phyloP scores from a whole-genome alignment of 2,329 filamentous ascomycete genomes.

The Aspergillus sp. region DNA sequence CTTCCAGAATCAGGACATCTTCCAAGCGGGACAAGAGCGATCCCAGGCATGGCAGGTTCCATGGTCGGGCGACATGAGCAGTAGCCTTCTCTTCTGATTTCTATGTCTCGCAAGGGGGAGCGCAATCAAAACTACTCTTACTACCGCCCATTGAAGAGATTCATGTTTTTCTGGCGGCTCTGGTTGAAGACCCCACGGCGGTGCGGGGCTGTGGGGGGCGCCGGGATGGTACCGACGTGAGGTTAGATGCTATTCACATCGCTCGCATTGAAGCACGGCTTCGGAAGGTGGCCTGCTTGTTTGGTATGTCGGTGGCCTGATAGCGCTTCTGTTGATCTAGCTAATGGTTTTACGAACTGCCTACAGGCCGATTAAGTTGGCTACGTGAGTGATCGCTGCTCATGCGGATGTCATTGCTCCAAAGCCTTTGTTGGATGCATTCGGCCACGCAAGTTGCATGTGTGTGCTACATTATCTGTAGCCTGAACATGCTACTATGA shows the following conservation, averaged over 20 bases:
- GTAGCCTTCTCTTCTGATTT: slow-evolving; percentile 37
- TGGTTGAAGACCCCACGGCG: not conserved
- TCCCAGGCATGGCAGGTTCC: slow-evolving; percentile 41
- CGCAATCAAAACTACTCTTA: not conserved
- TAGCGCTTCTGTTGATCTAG: not conserved
- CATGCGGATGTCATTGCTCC: too few species aligned
- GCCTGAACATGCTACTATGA: too few species aligned
- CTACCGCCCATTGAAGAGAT: not conserved
- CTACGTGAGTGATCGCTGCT: not conserved
- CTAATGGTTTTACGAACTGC: not conserved
- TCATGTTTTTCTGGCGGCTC: not conserved
- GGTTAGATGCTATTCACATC: not conserved
- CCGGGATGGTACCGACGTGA: not conserved
- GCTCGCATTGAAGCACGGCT: not conserved
- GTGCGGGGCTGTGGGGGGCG: slow-evolving; percentile 2
- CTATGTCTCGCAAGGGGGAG: not conserved
- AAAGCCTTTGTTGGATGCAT: too few species aligned
- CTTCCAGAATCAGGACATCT: slow-evolving; percentile 37
- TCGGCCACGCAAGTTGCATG: too few species aligned
- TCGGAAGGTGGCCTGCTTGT: not conserved
- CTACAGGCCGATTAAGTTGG: not conserved
- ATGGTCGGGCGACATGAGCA: slow-evolving; percentile 46
- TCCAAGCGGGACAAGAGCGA: slow-evolving; percentile 33
- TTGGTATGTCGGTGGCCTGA: not conserved
- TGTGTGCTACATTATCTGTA: too few species aligned